Conservation (phyloP, 768 basidiomycete species). For the Lactifluus rugatus region DNA sequence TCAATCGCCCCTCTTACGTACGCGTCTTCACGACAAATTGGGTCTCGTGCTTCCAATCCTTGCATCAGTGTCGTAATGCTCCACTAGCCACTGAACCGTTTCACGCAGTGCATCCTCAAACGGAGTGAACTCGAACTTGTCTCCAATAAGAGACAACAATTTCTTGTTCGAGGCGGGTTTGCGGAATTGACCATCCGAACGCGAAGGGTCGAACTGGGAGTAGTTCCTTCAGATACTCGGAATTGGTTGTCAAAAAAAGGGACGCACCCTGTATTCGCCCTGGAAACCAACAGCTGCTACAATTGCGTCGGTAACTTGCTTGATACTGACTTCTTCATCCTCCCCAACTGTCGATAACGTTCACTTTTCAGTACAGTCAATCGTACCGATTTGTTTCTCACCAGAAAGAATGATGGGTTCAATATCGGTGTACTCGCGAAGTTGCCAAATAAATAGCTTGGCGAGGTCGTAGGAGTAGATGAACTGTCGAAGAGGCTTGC, state of each 20-base stretch:
- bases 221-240: background rate
- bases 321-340: conserved; percentile 91
- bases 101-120: conserved; percentile 74
- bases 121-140: conserved; percentile 77
- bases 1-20: no score
- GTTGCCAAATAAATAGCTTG: conserved; percentile 88
- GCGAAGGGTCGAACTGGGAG: conserved; percentile 67
- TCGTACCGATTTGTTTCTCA: conserved; percentile 23
- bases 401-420: conserved; percentile 91
- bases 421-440: conserved; percentile 84
- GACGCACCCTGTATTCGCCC: conserved; percentile 60
- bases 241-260: background rate
- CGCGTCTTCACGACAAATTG: no score
- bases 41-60: conserved; percentile 38
- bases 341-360: conserved; percentile 59
- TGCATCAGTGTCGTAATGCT: conserved; percentile 61
- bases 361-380: background rate
- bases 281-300: conserved; percentile 73
- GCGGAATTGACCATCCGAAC: conserved; percentile 89
- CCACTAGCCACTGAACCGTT: conserved; percentile 80
- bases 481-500: conserved; percentile 92
- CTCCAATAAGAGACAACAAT: conserved; percentile 62
- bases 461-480: conserved; percentile 96
- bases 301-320: conserved; percentile 82
- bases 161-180: conserved; percentile 95